These are phyloP conservation scores for Metarhizium robertsii DNA, from an alignment of 2,329 filamentous ascomycete species.

Conservation along the genomic window DNA sequence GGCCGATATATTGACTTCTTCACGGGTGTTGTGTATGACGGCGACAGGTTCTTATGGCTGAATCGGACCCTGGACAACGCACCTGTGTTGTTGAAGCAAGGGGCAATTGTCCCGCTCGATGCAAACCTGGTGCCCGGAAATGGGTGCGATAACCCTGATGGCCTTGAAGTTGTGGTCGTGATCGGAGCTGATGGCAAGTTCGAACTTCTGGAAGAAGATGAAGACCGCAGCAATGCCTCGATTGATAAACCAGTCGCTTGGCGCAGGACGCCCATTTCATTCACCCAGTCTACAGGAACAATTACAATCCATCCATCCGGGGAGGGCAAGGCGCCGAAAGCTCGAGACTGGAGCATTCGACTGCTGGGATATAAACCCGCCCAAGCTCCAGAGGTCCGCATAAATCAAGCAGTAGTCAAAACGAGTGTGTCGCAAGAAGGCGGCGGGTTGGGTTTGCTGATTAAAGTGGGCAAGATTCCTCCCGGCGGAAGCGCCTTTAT, in stretches of 20 bases:
- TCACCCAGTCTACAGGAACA: conserved; percentile 6
- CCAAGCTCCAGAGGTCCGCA: not conserved
- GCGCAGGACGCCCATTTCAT: conserved; percentile 7
- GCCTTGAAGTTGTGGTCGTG: conserved; percentile 38
- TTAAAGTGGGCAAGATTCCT: conserved; percentile 7
- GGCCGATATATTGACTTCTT: conserved; percentile 48
- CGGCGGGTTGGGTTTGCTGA: not conserved
- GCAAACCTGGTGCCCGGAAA: conserved; percentile 29
- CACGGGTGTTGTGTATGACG: conserved; percentile 47
- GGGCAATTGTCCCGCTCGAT: conserved; percentile 50
- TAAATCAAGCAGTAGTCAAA: not conserved
- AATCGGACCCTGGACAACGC: conserved; percentile 38
- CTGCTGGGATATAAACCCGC: conserved; percentile 5
- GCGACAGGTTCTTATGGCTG: conserved; percentile 40
- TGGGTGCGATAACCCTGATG: conserved; percentile 35
- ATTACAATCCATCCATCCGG: conserved; percentile 2
- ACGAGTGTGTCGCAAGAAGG: not conserved
- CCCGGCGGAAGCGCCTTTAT: conserved; percentile 5
- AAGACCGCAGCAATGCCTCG: not conserved
- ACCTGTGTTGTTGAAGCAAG: conserved; percentile 46
- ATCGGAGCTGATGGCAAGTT: conserved; percentile 38
- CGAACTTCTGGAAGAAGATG: conserved; percentile 9
- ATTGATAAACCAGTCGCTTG: conserved; percentile 1
- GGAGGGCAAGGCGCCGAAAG: not conserved
- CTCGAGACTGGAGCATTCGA: conserved; percentile 6